phyloP scores from a whole-genome alignment of 371 early-diverging fungal genomes.

The Rozella allomycis region DNA sequence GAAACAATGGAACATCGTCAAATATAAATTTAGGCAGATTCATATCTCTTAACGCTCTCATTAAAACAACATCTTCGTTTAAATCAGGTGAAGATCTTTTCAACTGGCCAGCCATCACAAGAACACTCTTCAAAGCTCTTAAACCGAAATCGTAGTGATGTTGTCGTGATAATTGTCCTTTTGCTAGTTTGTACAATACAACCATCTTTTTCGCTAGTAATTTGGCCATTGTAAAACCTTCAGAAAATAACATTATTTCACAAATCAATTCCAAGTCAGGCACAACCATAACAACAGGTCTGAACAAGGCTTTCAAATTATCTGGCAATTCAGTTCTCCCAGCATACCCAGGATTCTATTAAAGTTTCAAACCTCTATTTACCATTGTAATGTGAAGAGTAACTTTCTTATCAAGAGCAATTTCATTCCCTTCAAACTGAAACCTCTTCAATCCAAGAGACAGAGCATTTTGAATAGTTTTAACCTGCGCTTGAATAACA shows the following conservation, averaged over 20 bases:
- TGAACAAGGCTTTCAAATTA: constrained; percentile 5
- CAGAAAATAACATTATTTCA: not conserved
- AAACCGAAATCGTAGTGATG: constrained; percentile 8
- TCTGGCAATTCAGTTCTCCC: constrained; percentile 9
- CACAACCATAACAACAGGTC: constrained; percentile 2
- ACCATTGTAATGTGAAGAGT: no score
- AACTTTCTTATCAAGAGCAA: no score
- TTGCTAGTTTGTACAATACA: not conserved
- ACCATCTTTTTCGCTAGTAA: not conserved
- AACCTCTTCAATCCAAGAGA: constrained; percentile 23
- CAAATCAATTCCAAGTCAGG: not conserved
- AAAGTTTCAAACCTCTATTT: constrained; percentile 1
- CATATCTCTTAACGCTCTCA: no score
- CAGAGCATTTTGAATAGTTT: not conserved
- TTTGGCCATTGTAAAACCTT: not conserved
- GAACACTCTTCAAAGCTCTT: constrained; percentile 24
- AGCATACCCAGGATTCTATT: constrained; percentile 10
- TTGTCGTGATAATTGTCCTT: not conserved
- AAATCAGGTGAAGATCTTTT: constrained; percentile 31
- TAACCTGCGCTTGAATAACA: constrained; percentile 1
- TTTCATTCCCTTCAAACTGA: constrained; percentile 33
- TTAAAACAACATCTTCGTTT: constrained; percentile 33
- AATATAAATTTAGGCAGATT: no score
- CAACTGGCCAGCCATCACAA: constrained; percentile 33
- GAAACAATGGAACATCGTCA: no score